Base-by-base conservation (phyloP, 2,329 filamentous ascomycete species). In the Fusarium albosuccineum region DNA sequence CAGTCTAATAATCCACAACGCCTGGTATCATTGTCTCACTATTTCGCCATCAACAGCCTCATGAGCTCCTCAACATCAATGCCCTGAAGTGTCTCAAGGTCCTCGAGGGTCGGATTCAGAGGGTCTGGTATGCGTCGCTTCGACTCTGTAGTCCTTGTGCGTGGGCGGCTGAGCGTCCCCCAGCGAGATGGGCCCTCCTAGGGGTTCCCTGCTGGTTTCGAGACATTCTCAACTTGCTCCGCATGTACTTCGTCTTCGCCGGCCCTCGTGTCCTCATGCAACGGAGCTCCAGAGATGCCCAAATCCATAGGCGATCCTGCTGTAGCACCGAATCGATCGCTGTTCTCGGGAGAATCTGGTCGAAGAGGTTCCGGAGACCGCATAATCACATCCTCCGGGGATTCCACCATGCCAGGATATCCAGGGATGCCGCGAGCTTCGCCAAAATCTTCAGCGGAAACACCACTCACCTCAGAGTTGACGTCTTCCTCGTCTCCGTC, bases 401-500 rank as follows among this genome's bases (percentile, higher is more conserved):
- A 70, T 41, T 73, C 70, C 62, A 69, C 57, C 52, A 74, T 60
- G 60, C 69, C 71, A 64, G 66, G 71, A 57, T 66, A 70, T 67
- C 75, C 74, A 56, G 76, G 68, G 51, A 68, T 70, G 68, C 70
- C 60, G 56, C 48, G 67, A 49, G 59, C 66, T 53, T 65, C 64
- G 42, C 62, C 68, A 60, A 70, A 66, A 71, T 76, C 74, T 54
- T 78, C 75, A 73, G 68, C 70, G 69, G 74, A 79, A 77, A 77
- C 75, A 62, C 70, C 68, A 80, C 88, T 86, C 81, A 90, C 88
- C 88, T 90, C 88, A 66, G 85, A 89, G 75, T 86, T 87, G 39
- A 88, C 87, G 64, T 93, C 91, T 71, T 93, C 91, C 68, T 95
- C 91, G 69, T 91, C 91, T 60, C 93, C 92, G 63, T 97, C 93